phyloP scores from a whole-genome alignment of 1,284 basidiomycete species.

The Cutaneotrichosporon mucoides region DNA sequence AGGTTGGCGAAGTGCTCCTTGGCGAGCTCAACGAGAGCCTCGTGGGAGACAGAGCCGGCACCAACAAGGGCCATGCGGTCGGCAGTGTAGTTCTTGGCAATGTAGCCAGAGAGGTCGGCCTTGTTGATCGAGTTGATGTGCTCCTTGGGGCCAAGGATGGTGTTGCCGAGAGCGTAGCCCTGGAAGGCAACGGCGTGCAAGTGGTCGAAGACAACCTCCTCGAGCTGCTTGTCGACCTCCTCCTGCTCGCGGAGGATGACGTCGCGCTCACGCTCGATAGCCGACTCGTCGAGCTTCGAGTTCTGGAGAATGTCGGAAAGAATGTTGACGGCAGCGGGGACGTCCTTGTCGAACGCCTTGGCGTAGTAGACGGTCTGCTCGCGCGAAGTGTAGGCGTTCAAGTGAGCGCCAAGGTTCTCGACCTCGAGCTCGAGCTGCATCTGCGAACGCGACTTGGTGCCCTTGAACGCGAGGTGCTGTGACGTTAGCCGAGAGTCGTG shows the following conservation, averaged over 20 bases:
- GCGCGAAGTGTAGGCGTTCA: slow-evolving; percentile 97
- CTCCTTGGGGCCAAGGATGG: slow-evolving; percentile 93
- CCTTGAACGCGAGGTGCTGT: slow-evolving; percentile 59
- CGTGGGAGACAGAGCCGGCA: slow-evolving; percentile 90
- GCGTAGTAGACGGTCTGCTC: slow-evolving; percentile 99
- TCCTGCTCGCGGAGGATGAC: slow-evolving; percentile 97
- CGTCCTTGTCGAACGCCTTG: slow-evolving; percentile 97
- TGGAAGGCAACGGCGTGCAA: slow-evolving; percentile 90
- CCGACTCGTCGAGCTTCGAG: slow-evolving; percentile 83
- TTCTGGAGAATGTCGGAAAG: slow-evolving; percentile 98
- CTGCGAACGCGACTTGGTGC: slow-evolving; percentile 84
- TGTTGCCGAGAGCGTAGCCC: slow-evolving; percentile 85
- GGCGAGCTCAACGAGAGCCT: slow-evolving; percentile 88
- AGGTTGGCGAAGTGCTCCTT: slow-evolving; percentile 89
- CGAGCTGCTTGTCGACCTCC: slow-evolving; percentile 97
- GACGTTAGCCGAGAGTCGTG: slow-evolving; percentile 8
- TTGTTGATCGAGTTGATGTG: slow-evolving; percentile 96
- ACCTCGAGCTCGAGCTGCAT: slow-evolving; percentile 94
- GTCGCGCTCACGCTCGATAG: slow-evolving; percentile 93
- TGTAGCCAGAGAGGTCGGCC: slow-evolving; percentile 84
- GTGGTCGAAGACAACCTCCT: slow-evolving; percentile 99
- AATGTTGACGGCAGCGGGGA: slow-evolving; percentile 87
- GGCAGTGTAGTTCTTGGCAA: slow-evolving; percentile 96
- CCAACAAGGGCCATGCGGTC: slow-evolving; percentile 99
- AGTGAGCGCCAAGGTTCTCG: slow-evolving; percentile 94